A percentile compares a stretch with the other conserved stretches of the same genome.
phyloP scores from a whole-genome alignment of 2,329 filamentous ascomycete species.

The Monosporascus sp. region DNA sequence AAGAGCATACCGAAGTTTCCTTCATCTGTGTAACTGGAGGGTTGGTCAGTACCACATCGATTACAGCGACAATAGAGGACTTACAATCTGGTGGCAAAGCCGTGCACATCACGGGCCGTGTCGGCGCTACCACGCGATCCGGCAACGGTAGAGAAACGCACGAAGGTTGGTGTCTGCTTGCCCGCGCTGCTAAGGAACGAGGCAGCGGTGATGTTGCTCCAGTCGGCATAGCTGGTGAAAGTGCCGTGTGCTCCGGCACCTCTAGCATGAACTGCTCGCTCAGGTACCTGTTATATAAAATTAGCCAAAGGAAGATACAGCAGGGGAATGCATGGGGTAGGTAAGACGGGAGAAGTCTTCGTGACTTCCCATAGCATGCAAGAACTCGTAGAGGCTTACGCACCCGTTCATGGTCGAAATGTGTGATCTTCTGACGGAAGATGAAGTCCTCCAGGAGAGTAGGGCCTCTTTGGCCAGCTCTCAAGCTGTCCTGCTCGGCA shows the following conservation, averaged over 20 bases:
- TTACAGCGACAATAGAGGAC: background rate
- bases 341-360: too few relatives aligned
- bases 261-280: slow-evolving; percentile 52
- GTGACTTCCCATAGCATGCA: background rate
- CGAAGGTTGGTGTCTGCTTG: slow-evolving; percentile 53
- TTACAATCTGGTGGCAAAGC: slow-evolving; percentile 53
- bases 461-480: slow-evolving; percentile 58
- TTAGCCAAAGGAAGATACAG: slow-evolving; percentile 6
- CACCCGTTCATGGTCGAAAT: slow-evolving; percentile 56
- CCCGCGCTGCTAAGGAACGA: slow-evolving; percentile 47
- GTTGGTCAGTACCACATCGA: background rate
- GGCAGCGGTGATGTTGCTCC: slow-evolving; percentile 56
- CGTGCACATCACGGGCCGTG: slow-evolving; percentile 57
- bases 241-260: slow-evolving; percentile 55
- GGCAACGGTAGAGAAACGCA: slow-evolving; percentile 58
- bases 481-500: slow-evolving; percentile 60
- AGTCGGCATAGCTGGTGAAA: slow-evolving; percentile 56
- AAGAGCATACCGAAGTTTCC: slow-evolving; percentile 55
- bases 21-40: slow-evolving; percentile 50
- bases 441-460: slow-evolving; percentile 58
- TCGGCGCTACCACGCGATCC: slow-evolving; percentile 55
- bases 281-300: slow-evolving; percentile 28
- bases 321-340: too few relatives aligned
- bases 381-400: slow-evolving; percentile 12
- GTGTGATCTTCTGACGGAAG: slow-evolving; percentile 56